Conservation (phyloP, 345 rosid genomes). For the Conringia planisiliqua region DNA sequence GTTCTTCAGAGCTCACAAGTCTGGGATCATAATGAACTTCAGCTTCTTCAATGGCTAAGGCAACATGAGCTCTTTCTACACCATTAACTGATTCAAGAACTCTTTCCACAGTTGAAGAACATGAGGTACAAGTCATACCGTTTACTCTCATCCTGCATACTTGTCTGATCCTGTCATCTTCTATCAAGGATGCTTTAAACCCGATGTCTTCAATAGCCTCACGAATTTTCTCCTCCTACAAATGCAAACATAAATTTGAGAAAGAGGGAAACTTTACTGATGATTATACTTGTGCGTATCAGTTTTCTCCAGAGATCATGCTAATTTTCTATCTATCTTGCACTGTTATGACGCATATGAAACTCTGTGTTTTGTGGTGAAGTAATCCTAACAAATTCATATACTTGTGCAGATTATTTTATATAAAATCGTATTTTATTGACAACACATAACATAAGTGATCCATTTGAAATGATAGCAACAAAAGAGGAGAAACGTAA, state of each 20-base stretch:
- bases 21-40: slow-evolving; percentile 63
- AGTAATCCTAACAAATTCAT: no score
- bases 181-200: slow-evolving; percentile 55
- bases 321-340: no score
- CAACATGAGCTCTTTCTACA: slow-evolving; percentile 69
- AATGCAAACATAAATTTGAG: not conserved
- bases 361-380: no score
- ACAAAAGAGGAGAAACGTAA: no score
- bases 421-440: no score
- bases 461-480: no score
- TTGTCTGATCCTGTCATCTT: slow-evolving; percentile 51
- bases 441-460: no score
- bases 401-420: no score
- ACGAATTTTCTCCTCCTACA: slow-evolving; percentile 75
- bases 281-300: no score
- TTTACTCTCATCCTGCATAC: slow-evolving; percentile 66
- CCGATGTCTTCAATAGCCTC: slow-evolving; percentile 88
- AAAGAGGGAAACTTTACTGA: not conserved
- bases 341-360: no score
- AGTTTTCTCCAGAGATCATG: not conserved
- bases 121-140: slow-evolving; percentile 95
- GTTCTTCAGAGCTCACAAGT: slow-evolving; percentile 32
- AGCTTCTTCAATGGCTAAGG: slow-evolving; percentile 89
- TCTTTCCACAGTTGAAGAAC: slow-evolving; percentile 70
- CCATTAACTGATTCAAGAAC: slow-evolving; percentile 57